Evolutionary conservation across 768 basidiomycete species (phyloP).

Genomic region (Phaeotremella fagi): DNA sequence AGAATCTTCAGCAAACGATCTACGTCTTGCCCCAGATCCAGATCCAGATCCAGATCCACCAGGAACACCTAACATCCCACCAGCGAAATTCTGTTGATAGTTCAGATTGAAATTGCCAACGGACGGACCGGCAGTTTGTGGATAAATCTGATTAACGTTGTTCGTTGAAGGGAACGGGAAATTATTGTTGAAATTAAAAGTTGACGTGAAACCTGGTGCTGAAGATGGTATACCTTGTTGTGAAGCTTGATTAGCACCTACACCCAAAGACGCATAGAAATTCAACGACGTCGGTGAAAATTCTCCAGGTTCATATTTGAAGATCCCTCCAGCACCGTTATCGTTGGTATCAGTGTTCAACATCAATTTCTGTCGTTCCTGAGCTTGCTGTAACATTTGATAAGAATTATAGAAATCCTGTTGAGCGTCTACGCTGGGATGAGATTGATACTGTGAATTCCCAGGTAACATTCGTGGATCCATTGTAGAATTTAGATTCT

Average conservation of each 20-base stretch:
- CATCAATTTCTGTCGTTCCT: conserved; percentile 18
- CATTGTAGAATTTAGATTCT: conserved; percentile 11
- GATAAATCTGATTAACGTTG: background rate
- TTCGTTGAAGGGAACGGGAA: background rate
- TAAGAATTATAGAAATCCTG: background rate
- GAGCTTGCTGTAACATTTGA: conserved; percentile 10
- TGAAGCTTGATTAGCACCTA: conserved; percentile 13
- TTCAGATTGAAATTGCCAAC: conserved; percentile 14
- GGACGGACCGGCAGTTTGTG: conserved; percentile 12
- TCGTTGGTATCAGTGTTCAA: background rate
- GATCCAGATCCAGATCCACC: background rate
- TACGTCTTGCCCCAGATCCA: conserved; percentile 1
- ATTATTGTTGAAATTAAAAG: conserved; percentile 20
- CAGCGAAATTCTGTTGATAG: background rate
- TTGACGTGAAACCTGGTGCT: conserved; percentile 27
- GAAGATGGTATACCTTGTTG: conserved; percentile 25
- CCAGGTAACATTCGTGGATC: conserved; percentile 35
- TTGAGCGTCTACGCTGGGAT: too few relatives aligned
- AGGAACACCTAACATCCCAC: background rate
- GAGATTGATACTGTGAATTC: conserved; percentile 7
- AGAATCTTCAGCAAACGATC: conserved; percentile 28
- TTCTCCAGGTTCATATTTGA: conserved; percentile 32
- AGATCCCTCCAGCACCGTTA: conserved; percentile 5
- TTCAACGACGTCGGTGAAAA: conserved; percentile 40
- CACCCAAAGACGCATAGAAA: conserved; percentile 35